These are phyloP conservation scores for Zea luxurians DNA, from an alignment of 176 grass and related monocot genomes.

Conservation along the genomic window DNA sequence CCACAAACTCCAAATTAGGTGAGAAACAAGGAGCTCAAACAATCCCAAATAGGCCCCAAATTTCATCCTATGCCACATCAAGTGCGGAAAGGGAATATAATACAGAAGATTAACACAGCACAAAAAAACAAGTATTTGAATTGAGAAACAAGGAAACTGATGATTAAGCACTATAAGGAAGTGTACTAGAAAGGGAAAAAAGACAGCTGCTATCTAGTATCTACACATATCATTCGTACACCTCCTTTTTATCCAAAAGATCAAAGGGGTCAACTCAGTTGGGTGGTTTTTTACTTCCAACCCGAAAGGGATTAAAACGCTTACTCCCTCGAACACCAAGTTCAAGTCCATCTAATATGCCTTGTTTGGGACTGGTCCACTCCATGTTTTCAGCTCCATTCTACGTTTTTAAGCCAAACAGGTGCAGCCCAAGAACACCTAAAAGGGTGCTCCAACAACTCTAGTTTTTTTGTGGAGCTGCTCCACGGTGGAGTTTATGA, in stretches of 20 bases:
- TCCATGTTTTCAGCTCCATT: too few species aligned
- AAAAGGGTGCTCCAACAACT: too few species aligned
- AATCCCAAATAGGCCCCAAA: neutral
- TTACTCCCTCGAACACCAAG: neutral
- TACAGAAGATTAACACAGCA: conserved; percentile 4
- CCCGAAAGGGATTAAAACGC: neutral
- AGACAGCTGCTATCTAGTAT: neutral
- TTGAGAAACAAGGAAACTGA: neutral
- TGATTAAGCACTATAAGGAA: neutral
- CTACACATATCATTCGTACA: neutral
- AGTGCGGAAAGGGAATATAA: neutral
- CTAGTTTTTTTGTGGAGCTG: too few species aligned
- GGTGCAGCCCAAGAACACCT: too few species aligned
- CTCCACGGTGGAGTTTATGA: too few species aligned
- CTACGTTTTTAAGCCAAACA: too few species aligned
- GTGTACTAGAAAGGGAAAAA: conserved; percentile 2
- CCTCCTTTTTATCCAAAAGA: neutral
- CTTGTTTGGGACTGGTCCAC: neutral
- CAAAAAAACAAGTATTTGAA: conserved; percentile 11
- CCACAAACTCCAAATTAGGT: neutral
- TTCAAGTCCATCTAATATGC: neutral
- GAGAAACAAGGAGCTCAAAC: neutral
- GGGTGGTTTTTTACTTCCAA: neutral
- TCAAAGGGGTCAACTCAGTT: neutral
- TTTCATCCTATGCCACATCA: neutral